phyloP scores from a whole-genome alignment of 2,329 filamentous ascomycete genomes.

The Botrytis sinoallii region DNA sequence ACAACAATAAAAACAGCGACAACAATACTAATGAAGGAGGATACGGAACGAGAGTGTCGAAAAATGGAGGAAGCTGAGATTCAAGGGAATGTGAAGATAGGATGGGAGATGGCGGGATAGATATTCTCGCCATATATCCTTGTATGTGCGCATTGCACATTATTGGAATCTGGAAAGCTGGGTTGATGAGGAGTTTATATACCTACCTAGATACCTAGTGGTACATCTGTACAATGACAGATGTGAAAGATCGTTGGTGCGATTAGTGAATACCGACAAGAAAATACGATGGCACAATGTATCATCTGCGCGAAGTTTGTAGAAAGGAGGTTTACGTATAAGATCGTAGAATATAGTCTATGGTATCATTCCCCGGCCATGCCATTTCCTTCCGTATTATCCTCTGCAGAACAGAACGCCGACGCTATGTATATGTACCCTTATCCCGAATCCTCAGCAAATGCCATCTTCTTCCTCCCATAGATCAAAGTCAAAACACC shows the following conservation, averaged over 20 bases:
- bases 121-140: no score
- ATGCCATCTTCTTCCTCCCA: neutral
- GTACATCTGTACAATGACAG: no score
- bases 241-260: rapidly evolving
- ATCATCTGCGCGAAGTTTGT: rapidly evolving
- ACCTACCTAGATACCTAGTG: neutral
- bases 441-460: rapidly evolving
- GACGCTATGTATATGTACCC: neutral
- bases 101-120: no score
- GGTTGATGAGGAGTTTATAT: neutral
- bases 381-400: neutral
- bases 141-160: neutral
- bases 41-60: no score
- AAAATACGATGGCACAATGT: neutral
- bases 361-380: neutral
- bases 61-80: no score
- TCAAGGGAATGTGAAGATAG: no score
- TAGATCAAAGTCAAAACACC: neutral
- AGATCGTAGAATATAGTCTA: neutral
- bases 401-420: neutral
- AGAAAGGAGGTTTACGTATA: rapidly evolving
- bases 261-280: neutral
- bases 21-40: no score
- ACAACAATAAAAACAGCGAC: no score
- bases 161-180: neutral